Evolutionary conservation across 2,329 filamentous ascomycete species (phyloP), one percentile per base, ranked within the genome.

Genomic region (Botryotinia calthae): DNA sequence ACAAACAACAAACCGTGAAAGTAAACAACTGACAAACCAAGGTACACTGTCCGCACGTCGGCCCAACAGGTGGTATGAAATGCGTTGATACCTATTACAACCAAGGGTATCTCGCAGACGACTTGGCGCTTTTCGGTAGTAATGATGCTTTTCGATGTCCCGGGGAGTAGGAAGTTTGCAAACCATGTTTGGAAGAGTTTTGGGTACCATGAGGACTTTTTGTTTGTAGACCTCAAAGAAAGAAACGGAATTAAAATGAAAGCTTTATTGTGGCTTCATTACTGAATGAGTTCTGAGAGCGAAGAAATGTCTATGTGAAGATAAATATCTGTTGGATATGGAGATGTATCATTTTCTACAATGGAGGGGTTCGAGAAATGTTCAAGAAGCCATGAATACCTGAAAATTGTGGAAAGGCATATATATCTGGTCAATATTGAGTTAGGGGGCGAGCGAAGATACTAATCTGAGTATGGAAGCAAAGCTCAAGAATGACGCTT

Each of bases 61-160:
- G 34, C 4, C 34, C 51, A 28, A 68, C 48, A 20, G 65, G 34
- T 5, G 25, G 31, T 58, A 40, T 48, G 37, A 68, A 68, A 22
- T 68, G 34, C 22, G 65, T 68, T 22, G 28, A 68, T 68, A 10
- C 31, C 25, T n/a, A 68, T n/a, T 56, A 68, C 28, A 22, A 68
- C 20, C 7, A 68, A 28, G 65, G n/a, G 22, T 44, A 68, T 40
- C 34, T 58, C 12, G n/a, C 31, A n/a, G 48, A 44, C 22, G 48
- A 58, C 40, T 22, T 44, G 22, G 34, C 48, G 8, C 34, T 56
- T n/a, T 68, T 58, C 9, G 48, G 65, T 5, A 58, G 65, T 14
- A n/a, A 58, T 18, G 34, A 68, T 58, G 65, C 31, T 37, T 58
- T 58, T 42, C n/a, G 34, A 58, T 68, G 34, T 40, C 44, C 64